Base-by-base conservation (phyloP, 2,329 filamentous ascomycete genomes). In the Trichoderma gracile region DNA sequence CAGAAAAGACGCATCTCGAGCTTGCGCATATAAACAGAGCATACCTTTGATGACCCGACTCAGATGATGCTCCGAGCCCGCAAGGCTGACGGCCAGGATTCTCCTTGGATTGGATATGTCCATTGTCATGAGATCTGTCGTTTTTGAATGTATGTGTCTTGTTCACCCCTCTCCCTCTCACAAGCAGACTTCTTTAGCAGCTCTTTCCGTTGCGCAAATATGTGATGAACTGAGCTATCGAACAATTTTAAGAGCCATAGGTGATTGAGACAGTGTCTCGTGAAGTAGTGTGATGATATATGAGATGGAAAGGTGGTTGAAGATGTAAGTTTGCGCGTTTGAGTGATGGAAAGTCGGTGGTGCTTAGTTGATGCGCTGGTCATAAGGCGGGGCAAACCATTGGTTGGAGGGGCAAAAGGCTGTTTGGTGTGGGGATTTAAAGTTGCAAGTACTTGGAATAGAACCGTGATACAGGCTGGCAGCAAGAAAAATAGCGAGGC, bases 21-120 rank as follows among this genome's bases (percentile, higher is more conserved):
- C 12, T 25, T 1, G 12, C 15, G 10, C 23, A 5, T 1, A 3
- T 17, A n/a, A 14, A 2, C 33, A 19, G 23, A 38, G 67, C 23
- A 67, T 61, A 86, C 86, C 84, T 78, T 83, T 83, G 42, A 89
- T 75, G 12, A 88, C 75, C 25, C 76, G 75, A 65, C 78, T 76
- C 15, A 87, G 74, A 38, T 81, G 79, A 6, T 80, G 76, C 7
- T 75, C 79, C 63, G 80, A 80, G 42, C 75, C 78, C 64, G 78
- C 78, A 47, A 81, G 75, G n/a, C 80, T 82, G 5, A 89, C 81
- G 17, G 85, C 85, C 42, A 89, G 75, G 61, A 88, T 83, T 30
- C 86, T 79, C 57, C 84, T 79, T 12, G 85, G 82, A 69, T 85
- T 82, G 42, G 77, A 69, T 25, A 86, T 76, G 4, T 82, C 77